These are phyloP conservation scores for Penicillium ochrochloron DNA, from an alignment of 495 filamentous ascomycete genomes.

Conservation along the genomic window DNA sequence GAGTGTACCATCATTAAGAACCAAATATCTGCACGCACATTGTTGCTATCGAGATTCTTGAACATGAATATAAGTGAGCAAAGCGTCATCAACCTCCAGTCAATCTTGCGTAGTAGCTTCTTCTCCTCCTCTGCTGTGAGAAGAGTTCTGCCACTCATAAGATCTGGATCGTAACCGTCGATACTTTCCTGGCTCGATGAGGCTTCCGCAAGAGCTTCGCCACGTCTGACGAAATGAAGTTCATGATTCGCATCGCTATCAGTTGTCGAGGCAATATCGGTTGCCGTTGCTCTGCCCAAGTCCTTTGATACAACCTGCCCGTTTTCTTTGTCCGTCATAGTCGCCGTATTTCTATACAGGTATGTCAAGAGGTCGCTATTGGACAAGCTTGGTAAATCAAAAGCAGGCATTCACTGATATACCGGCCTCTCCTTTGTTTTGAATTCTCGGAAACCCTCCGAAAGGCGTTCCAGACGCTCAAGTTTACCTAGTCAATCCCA, in stretches of 20 bases:
- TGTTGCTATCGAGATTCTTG: conserved; percentile 47
- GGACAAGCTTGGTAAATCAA: background rate
- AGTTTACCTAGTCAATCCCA: background rate
- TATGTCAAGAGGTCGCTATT: background rate
- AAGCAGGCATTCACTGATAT: background rate
- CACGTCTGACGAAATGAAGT: conserved; percentile 28
- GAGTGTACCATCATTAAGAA: background rate
- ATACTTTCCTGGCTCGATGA: conserved; percentile 34
- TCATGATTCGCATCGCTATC: conserved; percentile 29
- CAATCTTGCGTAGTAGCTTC: conserved; percentile 47
- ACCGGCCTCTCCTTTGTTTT: background rate
- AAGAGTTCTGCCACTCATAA: conserved; percentile 44
- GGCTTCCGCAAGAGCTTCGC: conserved; percentile 27
- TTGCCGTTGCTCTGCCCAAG: conserved; percentile 11
- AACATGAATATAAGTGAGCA: conserved; percentile 51
- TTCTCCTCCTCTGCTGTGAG: conserved; percentile 49
- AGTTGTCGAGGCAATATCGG: conserved; percentile 27
- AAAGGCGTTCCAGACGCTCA: background rate
- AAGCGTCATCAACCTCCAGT: conserved; percentile 50
- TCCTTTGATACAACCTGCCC: background rate
- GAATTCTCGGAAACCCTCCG: conserved; percentile 12
- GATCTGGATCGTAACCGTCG: conserved; percentile 44
- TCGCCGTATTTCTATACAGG: background rate
- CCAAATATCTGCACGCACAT: conserved; percentile 32
- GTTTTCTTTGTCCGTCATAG: conserved; percentile 15